Conservation (phyloP, 768 basidiomycete species). For the Amanita pseudoporphyria region DNA sequence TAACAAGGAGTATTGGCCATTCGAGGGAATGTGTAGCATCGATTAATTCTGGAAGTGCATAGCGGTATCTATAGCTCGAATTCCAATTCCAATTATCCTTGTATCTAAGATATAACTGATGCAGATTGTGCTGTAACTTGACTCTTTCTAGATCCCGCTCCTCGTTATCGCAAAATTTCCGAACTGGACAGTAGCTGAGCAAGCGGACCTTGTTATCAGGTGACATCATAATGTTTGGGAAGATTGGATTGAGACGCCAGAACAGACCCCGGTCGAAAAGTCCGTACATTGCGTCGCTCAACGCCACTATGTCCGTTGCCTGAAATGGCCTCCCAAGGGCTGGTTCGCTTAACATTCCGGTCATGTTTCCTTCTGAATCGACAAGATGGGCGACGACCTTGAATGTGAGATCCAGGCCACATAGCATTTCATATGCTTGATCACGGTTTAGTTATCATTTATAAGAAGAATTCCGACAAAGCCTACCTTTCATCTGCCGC, state of each 20-base stretch:
- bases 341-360: slow-evolving; percentile 29
- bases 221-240: slow-evolving; percentile 23
- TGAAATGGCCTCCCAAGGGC: slow-evolving; percentile 22
- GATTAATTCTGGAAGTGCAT: neutral
- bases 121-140: neutral
- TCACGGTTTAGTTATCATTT: neutral
- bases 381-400: slow-evolving; percentile 26
- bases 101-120: neutral
- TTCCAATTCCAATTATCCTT: neutral
- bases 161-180: neutral
- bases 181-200: slow-evolving; percentile 13
- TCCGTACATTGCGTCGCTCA: slow-evolving; percentile 22
- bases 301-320: slow-evolving; percentile 18
- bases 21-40: neutral
- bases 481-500: slow-evolving; percentile 19
- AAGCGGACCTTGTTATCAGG: slow-evolving; percentile 27
- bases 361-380: slow-evolving; percentile 19
- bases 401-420: slow-evolving; percentile 26
- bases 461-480: too few relatives aligned
- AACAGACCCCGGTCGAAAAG: slow-evolving; percentile 20
- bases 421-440: slow-evolving; percentile 16
- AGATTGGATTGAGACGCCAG: slow-evolving; percentile 14
- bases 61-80: neutral
- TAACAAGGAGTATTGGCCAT: too few relatives aligned
- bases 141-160: neutral